Evolutionary conservation across 2,329 filamentous ascomycete genomes (phyloP).

Genomic region (Xylariomycetidae sp.): DNA sequence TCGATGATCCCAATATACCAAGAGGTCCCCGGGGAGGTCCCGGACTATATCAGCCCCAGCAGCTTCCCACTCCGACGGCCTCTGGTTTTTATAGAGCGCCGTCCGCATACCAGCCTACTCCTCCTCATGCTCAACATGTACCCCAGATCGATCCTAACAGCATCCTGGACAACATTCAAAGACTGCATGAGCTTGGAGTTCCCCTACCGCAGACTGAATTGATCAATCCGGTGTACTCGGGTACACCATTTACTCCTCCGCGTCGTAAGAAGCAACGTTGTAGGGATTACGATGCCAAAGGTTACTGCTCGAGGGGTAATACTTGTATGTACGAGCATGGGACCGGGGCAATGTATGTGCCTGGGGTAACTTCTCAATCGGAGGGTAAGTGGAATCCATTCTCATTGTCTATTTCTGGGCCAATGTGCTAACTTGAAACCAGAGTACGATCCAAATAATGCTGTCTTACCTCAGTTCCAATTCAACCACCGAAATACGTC

Average conservation of each 20-base stretch:
- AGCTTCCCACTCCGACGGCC: too few relatives aligned
- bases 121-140: constrained; percentile 22
- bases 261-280: constrained; percentile 48
- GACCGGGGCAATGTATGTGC: constrained; percentile 41
- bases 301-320: constrained; percentile 64
- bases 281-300: constrained; percentile 67
- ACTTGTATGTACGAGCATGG: constrained; percentile 68
- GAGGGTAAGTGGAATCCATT: too few relatives aligned
- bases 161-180: constrained; percentile 57
- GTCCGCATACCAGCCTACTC: constrained; percentile 11
- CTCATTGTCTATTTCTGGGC: constrained; percentile 33
- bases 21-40: constrained; percentile 24
- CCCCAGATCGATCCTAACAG: constrained; percentile 54
- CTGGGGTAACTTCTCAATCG: too few relatives aligned
- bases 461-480: constrained; percentile 27
- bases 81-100: too few relatives aligned
- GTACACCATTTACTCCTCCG: constrained; percentile 12
- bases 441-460: constrained; percentile 58
- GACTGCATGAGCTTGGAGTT: constrained; percentile 55
- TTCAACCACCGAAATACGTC: too few relatives aligned
- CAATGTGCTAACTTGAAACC: constrained; percentile 13
- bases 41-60: too few relatives aligned
- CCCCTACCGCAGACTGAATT: constrained; percentile 37
- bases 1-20: constrained; percentile 26
- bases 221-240: constrained; percentile 27